Conservation (phyloP, 1,284 basidiomycete genomes). For the Mycena citricolor region DNA sequence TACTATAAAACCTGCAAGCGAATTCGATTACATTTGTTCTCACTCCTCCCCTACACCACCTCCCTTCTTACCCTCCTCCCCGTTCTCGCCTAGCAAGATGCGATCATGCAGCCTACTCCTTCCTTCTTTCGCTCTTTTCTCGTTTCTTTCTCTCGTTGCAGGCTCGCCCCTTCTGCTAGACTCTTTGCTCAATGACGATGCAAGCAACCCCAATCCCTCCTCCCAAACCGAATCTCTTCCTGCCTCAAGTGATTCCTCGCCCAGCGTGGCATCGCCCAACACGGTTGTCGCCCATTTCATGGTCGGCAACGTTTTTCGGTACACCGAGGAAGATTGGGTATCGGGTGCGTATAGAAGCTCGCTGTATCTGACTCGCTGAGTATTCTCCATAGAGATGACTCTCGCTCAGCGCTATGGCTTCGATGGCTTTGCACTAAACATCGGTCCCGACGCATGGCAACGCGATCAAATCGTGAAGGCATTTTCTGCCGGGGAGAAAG, state of each 20-base stretch:
- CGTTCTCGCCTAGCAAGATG: too few relatives aligned
- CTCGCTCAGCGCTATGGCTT: slow-evolving; percentile 40
- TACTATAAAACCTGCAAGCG: too few relatives aligned
- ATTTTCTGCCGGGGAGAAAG: slow-evolving; percentile 24
- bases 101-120: slow-evolving; percentile 5
- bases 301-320: slow-evolving; percentile 44
- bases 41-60: too few relatives aligned
- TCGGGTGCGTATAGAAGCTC: slow-evolving; percentile 28
- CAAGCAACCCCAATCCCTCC: not conserved
- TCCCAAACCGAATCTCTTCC: not conserved
- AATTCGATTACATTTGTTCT: too few relatives aligned
- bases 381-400: slow-evolving; percentile 32
- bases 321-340: slow-evolving; percentile 35
- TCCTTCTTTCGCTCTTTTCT: slow-evolving; percentile 7
- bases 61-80: too few relatives aligned
- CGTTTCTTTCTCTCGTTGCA: not conserved
- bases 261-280: slow-evolving; percentile 2
- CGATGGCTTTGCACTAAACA: slow-evolving; percentile 45
- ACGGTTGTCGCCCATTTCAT: slow-evolving; percentile 37
- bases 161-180: not conserved
- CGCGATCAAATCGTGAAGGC: slow-evolving; percentile 47
- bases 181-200: slow-evolving; percentile 1
- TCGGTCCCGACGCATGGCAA: slow-evolving; percentile 52
- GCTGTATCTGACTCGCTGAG: not conserved
- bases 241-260: not conserved